Conservation (phyloP, 202 grass and related monocot species). For the Panicum hallii region DNA sequence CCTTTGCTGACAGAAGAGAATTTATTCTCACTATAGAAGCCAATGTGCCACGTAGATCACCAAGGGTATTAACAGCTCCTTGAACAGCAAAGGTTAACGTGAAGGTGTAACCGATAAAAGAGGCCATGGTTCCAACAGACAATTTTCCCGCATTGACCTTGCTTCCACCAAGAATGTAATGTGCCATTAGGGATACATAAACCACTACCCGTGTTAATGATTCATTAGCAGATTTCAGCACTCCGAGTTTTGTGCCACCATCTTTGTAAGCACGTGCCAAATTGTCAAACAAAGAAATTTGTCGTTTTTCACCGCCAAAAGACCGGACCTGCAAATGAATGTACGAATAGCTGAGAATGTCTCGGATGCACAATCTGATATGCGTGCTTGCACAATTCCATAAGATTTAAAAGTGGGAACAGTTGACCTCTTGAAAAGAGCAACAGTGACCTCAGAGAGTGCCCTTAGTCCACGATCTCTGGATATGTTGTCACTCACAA, state of each 20-base stretch:
- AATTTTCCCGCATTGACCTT: conserved; percentile 94
- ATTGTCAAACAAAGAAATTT: conserved; percentile 84
- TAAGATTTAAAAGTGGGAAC: conserved; percentile 90
- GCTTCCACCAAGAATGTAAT: conserved; percentile 89
- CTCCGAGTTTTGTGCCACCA: conserved; percentile 84
- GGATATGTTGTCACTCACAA: conserved; percentile 94
- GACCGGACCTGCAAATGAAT: conserved; percentile 77
- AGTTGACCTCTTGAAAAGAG: conserved; percentile 97
- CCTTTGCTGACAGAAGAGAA: conserved; percentile 68
- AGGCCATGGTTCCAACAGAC: conserved; percentile 88
- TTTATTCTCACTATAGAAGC: conserved; percentile 94
- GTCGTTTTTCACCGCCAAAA: conserved; percentile 91
- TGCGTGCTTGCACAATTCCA: conserved; percentile 81
- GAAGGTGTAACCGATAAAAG: conserved; percentile 99
- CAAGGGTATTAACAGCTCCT: conserved; percentile 91
- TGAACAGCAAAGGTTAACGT: conserved; percentile 97
- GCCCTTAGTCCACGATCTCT: conserved; percentile 96
- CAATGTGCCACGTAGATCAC: conserved; percentile 84
- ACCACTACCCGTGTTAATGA: conserved; percentile 89
- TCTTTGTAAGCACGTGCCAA: conserved; percentile 82
- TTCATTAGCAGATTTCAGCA: conserved; percentile 94
- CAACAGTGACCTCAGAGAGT: conserved; percentile 96
- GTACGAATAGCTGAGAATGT: conserved; percentile 97
- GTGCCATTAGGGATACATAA: conserved; percentile 85
- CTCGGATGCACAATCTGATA: conserved; percentile 92